phyloP scores from a whole-genome alignment of 768 basidiomycete genomes.

The Cyclocybe cylindracea region DNA sequence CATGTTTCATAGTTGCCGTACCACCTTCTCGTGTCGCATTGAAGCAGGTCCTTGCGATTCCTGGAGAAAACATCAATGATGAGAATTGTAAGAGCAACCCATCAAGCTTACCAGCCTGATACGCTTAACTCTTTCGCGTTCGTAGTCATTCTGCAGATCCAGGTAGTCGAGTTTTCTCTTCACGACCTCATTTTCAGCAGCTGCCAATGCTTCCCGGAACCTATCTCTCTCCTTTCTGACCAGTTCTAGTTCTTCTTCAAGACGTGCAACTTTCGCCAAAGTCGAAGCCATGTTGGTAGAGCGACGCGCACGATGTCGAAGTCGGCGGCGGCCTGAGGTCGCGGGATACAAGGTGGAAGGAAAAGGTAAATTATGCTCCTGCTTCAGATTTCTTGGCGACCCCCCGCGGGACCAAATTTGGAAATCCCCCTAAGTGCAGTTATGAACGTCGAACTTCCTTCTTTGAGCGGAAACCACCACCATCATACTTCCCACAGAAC shows the following conservation, averaged over 20 bases:
- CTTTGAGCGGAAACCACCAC: not conserved
- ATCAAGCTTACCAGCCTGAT: not conserved
- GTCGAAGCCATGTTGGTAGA: not conserved
- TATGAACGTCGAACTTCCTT: not conserved
- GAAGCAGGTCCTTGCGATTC: not conserved
- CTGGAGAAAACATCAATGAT: not conserved
- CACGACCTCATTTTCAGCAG: slow-evolving; percentile 3
- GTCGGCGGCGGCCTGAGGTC: no score
- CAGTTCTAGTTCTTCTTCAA: slow-evolving; percentile 1
- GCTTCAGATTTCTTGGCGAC: no score
- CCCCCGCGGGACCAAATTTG: no score
- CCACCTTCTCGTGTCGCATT: not conserved
- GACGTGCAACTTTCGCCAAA: not conserved
- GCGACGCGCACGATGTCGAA: not conserved
- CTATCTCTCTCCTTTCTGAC: slow-evolving; percentile 1
- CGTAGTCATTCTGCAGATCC: slow-evolving; percentile 7
- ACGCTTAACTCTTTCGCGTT: slow-evolving; percentile 5
- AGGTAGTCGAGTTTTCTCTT: not conserved
- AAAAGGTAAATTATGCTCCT: no score
- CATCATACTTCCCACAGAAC: no score
- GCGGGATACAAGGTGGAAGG: no score
- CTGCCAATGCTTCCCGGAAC: not conserved
- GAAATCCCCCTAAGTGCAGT: not conserved
- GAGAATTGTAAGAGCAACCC: not conserved
- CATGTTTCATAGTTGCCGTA: no score